A percentile compares a stretch with the other conserved stretches of the same genome.
Evolutionary conservation across 306 rosid genomes (phyloP).

Genomic region (Benincasa hispida): DNA sequence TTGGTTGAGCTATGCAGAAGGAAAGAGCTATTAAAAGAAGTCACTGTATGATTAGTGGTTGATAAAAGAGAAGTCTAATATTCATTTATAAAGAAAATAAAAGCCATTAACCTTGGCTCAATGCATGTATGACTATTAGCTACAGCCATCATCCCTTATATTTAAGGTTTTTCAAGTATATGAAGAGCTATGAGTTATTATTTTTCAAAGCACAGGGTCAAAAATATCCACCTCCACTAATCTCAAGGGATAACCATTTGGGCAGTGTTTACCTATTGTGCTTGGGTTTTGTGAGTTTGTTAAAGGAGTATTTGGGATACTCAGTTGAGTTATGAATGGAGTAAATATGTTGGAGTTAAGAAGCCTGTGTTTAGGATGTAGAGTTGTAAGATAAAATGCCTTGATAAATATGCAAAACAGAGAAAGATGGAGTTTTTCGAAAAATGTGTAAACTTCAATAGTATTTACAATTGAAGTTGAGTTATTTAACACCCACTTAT

Average conservation of each 20-base stretch:
- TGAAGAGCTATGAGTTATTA: neutral
- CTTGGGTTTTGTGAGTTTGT: neutral
- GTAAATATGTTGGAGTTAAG: too few relatives aligned
- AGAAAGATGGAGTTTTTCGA: too few relatives aligned
- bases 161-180: neutral
- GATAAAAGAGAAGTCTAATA: neutral
- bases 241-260: neutral
- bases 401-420: too few relatives aligned
- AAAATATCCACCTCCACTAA: neutral
- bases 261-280: neutral
- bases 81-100: neutral
- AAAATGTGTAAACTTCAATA: too few relatives aligned
- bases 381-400: too few relatives aligned
- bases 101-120: neutral
- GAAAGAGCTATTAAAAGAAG: neutral
- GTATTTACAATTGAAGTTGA: too few relatives aligned
- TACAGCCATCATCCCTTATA: neutral
- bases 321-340: too few relatives aligned
- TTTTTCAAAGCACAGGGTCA: neutral
- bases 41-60: neutral
- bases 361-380: too few relatives aligned
- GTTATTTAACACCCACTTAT: too few relatives aligned
- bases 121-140: neutral
- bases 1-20: neutral
- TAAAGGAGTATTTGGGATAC: too few relatives aligned